Base-by-base conservation (phyloP, 176 grass and related monocot genomes). In the Lolium rigidum region DNA sequence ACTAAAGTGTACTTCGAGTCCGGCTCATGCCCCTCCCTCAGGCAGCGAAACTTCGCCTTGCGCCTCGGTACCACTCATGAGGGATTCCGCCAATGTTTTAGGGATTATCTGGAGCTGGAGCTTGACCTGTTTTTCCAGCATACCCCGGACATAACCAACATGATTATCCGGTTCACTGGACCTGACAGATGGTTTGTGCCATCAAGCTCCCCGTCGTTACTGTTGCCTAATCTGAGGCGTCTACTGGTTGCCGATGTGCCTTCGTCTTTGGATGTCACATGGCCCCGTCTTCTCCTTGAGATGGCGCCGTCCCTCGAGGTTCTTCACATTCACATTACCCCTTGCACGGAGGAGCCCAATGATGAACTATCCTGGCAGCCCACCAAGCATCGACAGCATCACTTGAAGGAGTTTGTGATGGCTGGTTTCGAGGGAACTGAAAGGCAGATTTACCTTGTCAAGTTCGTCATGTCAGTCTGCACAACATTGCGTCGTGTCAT, bases 401-500 rank as follows among this genome's bases (percentile, higher is more conserved):
- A 86, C 6, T 24, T 86, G 9, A 79, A 86, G 37, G 84, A 86
- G 62, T 85, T n/a, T n/a, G n/a, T n/a, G n/a, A n/a, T n/a, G n/a
- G n/a, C n/a, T n/a, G n/a, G n/a, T n/a, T n/a, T n/a, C 16, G 12
- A 77, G 28, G 84, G 84, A 64, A 79, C 83, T 2, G 21, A 86
- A 4, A 79, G 49, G 18, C 62, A 79, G 49, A 47, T 86, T 70
- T 79, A 70, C 63, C 78, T 86, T 78, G 74, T 70, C 38, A 70
- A 70, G 15, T 86, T 70, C 28, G 63, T 86, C 7, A 44, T 59
- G 17, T 17, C 26, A 58, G 35, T 70, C 47, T 79, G 49, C 13
- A 79, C 50, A 0, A 0, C 6, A 2, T 35, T 86, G 75, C 63
- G 26, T 2, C 25, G 10, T 55, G 71, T 75, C 49, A 57, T 8